A percentile compares a stretch with the other conserved stretches of the same genome.
phyloP scores from a whole-genome alignment of 2,329 filamentous ascomycete genomes.

The Sporothrix schenckii region DNA sequence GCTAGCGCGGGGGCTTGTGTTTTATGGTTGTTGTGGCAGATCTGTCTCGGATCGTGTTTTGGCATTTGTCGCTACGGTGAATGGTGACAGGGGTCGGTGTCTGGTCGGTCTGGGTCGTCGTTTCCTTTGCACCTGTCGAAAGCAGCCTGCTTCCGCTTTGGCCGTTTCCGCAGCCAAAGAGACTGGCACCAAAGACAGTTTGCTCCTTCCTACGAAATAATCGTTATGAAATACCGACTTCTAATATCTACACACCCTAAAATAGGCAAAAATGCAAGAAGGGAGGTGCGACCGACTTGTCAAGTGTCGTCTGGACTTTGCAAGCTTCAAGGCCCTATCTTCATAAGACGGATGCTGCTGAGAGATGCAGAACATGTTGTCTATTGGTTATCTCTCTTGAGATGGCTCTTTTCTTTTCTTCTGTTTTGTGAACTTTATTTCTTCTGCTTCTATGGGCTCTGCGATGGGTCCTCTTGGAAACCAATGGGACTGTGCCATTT shows the following conservation, averaged over 20 bases:
- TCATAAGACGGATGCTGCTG: not conserved
- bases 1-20: slow-evolving; percentile 15
- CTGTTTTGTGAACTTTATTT: not conserved
- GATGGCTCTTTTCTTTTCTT: not conserved
- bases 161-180: not conserved
- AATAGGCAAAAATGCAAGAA: not conserved
- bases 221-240: no score
- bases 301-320: slow-evolving; percentile 19
- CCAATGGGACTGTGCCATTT: slow-evolving; percentile 27
- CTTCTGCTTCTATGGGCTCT: not conserved
- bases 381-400: not conserved
- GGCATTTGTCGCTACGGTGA: slow-evolving; percentile 38
- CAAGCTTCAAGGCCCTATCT: not conserved
- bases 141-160: slow-evolving; percentile 10
- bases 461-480: not conserved
- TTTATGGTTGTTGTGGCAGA: slow-evolving; percentile 49
- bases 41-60: slow-evolving; percentile 56
- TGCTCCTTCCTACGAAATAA: not conserved
- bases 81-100: slow-evolving; percentile 21
- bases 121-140: slow-evolving; percentile 13
- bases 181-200: not conserved
- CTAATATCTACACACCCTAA: no score
- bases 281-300: slow-evolving; percentile 11
- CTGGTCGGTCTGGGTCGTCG: not conserved
- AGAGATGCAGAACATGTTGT: not conserved